Evolutionary conservation across 1,139 yeast species (phyloP), one percentile per base, ranked within the genome.

Genomic region (Entelexis paramagnoliae): DNA sequence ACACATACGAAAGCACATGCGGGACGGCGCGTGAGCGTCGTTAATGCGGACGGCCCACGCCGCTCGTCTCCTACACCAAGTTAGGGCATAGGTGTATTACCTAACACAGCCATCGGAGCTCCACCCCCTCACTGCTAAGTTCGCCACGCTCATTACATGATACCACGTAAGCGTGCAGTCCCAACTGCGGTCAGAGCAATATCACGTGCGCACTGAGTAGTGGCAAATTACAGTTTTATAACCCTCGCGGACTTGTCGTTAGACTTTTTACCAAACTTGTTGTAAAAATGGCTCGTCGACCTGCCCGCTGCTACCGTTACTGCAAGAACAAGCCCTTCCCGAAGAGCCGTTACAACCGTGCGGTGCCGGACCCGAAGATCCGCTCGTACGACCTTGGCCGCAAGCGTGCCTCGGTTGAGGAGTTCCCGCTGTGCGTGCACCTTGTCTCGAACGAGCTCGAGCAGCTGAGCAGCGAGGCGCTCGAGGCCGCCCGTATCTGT

Each of bases 231-330:
- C 41, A 45, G 28, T 45, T 45, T 45, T 38, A 34, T 34, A 45
- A 20, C 39, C 30, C 30, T 32, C 13, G 41, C 30, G 33, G 29
- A 42, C 33, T 35, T 34, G 40, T 28, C 40, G 24, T 44, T 33
- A 26, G 43, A 35, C 35, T 46, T 46, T 46, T 38, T 46, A 46
- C 49, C 42, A 33, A 32, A 42, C 36, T 10, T 20, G 35, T 42
- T 33, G 40, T 34, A 36, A 55, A 38, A 36, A 91, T 91, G 98
- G 97, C 98, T 76, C 89, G 98, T 80, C 91, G 98, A 86, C 98
- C 98, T 78, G 98, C 98, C 83, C 87, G 97, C 83, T 91, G 98
- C 83, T 91, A 91, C 96, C 88, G 98, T 81, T 91, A 89, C 94
- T 93, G 96, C 83, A 91, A 93, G 87, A 93, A 93, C 95, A 91